These are phyloP conservation scores for Coemansia sp. DNA, from an alignment of 192 early-diverging fungal species.

Conservation along the genomic window DNA sequence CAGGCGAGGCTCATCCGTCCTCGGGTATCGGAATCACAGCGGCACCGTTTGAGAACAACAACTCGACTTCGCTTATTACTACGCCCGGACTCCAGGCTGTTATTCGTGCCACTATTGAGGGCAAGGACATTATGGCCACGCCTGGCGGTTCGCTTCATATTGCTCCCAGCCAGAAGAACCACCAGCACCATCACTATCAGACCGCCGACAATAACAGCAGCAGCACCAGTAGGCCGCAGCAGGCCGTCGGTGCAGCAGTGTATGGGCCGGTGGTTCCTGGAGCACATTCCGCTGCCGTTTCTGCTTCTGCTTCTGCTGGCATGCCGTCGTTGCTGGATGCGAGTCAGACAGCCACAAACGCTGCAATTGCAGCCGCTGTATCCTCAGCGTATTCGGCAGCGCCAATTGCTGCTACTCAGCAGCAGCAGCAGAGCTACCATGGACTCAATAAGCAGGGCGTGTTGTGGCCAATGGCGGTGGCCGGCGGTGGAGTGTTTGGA, in stretches of 20 bases:
- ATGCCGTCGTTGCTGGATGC: too few relatives aligned
- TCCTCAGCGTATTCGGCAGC: too few relatives aligned
- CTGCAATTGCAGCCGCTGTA: too few relatives aligned
- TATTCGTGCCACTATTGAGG: slow-evolving; percentile 33
- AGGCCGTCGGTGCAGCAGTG: too few relatives aligned
- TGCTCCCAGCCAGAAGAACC: not conserved
- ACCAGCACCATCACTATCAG: too few relatives aligned
- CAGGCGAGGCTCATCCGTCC: slow-evolving; percentile 24
- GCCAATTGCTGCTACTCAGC: too few relatives aligned
- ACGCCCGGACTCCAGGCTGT: slow-evolving; percentile 36
- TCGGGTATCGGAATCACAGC: not conserved
- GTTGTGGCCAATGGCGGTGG: not conserved
- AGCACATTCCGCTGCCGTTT: not conserved
- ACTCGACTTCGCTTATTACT: slow-evolving; percentile 16
- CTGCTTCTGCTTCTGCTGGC: too few relatives aligned
- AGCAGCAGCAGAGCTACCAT: too few relatives aligned
- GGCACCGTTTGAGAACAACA: slow-evolving; percentile 6
- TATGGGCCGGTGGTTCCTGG: too few relatives aligned
- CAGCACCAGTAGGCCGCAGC: too few relatives aligned
- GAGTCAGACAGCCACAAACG: too few relatives aligned
- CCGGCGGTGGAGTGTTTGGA: not conserved
- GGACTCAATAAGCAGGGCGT: too few relatives aligned
- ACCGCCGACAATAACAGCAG: not conserved
- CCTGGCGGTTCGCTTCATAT: slow-evolving; percentile 44
- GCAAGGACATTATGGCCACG: slow-evolving; percentile 33